phyloP scores from a whole-genome alignment of 164 flowering plant species.

The Houttuynia cordata region DNA sequence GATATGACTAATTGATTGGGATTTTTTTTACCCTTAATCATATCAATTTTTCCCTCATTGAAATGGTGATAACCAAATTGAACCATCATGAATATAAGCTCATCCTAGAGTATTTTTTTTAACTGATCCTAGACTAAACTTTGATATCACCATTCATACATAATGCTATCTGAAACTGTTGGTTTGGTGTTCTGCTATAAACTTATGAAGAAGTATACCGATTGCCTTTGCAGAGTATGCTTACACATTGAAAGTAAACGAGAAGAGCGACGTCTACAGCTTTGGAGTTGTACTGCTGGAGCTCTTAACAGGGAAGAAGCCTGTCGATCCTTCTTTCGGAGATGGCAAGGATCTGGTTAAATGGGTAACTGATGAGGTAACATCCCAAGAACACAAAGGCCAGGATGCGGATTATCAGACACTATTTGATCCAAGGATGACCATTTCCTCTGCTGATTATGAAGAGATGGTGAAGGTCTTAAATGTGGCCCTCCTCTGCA shows the following conservation, averaged over 20 bases:
- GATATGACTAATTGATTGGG: too few relatives aligned
- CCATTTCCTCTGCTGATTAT: constrained; percentile 22
- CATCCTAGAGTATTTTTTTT: too few relatives aligned
- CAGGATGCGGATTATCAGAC: constrained; percentile 20
- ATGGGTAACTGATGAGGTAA: constrained; percentile 41
- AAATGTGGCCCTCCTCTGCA: constrained; percentile 51
- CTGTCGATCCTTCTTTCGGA: constrained; percentile 7
- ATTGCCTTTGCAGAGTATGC: constrained; percentile 8
- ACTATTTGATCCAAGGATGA: constrained; percentile 42
- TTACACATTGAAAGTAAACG: constrained; percentile 13
- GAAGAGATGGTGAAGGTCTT: constrained; percentile 46
- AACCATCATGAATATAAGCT: too few relatives aligned
- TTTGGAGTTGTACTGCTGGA: constrained; percentile 13
- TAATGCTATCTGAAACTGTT: background rate
- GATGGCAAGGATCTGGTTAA: constrained; percentile 45
- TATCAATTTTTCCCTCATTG: too few relatives aligned
- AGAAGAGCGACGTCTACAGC: constrained; percentile 16
- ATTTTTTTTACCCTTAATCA: too few relatives aligned
- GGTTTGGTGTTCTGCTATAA: background rate
- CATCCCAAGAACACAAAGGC: constrained; percentile 7
- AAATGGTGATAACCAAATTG: too few relatives aligned
- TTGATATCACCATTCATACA: too few relatives aligned
- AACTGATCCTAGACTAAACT: too few relatives aligned
- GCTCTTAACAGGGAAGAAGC: constrained; percentile 10
- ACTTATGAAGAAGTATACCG: too few relatives aligned